phyloP scores from a whole-genome alignment of 1,284 basidiomycete species.

The Sanghuangporus weigelae region DNA sequence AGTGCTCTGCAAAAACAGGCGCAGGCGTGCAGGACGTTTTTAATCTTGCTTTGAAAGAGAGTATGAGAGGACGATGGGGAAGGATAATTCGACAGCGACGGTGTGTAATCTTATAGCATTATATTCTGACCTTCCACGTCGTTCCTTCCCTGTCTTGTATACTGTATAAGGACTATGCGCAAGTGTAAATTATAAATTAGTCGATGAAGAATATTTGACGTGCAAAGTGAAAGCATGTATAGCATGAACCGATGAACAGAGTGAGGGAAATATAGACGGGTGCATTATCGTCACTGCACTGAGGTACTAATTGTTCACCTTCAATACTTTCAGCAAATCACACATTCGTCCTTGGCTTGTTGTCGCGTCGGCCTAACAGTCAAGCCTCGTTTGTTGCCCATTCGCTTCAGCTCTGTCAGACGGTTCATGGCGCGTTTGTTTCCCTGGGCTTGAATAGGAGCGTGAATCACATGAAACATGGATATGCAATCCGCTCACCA shows the following conservation, averaged over 20 bases:
- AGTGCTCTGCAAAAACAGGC: conserved; percentile 93
- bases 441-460: conserved; percentile 65
- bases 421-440: conserved; percentile 95
- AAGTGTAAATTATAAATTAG: not conserved
- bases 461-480: not conserved
- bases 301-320: too few relatives aligned
- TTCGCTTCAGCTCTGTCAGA: conserved; percentile 85
- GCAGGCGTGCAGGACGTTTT: conserved; percentile 92
- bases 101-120: conserved; percentile 54
- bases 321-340: conserved; percentile 38
- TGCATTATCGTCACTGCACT: not conserved
- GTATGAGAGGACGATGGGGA: conserved; percentile 71
- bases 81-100: conserved; percentile 68
- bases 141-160: conserved; percentile 9
- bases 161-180: not conserved
- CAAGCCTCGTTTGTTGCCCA: conserved; percentile 66
- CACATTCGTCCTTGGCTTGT: conserved; percentile 89
- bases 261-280: not conserved
- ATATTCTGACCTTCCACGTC: not conserved
- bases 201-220: not conserved
- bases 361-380: conserved; percentile 84
- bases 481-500: conserved; percentile 48
- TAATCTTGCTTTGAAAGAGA: conserved; percentile 83
- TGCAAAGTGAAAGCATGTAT: not conserved
- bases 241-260: not conserved